Conservation (phyloP, 2,329 filamentous ascomycete species). For the Fusarium setosum region DNA sequence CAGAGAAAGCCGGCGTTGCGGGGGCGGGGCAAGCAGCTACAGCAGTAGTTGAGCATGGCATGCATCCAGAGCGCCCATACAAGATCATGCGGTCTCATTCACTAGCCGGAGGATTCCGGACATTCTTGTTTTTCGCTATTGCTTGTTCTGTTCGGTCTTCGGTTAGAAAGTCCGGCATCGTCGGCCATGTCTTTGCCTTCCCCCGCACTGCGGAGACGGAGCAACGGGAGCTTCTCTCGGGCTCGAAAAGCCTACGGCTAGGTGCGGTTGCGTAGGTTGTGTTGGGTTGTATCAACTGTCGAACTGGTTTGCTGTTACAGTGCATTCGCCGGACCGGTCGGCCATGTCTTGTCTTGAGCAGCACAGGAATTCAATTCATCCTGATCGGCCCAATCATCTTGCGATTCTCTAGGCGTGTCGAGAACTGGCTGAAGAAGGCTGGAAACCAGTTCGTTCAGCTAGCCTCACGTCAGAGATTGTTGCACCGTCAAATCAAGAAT, state of each 20-base stretch:
- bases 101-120: slow-evolving; percentile 29
- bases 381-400: not conserved
- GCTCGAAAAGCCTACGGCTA: slow-evolving; percentile 15
- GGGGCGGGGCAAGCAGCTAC: slow-evolving; percentile 25
- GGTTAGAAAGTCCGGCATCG: slow-evolving; percentile 15
- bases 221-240: slow-evolving; percentile 25
- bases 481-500: not conserved
- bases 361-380: not conserved
- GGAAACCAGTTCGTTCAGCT: not conserved
- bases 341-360: not conserved
- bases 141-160: slow-evolving; percentile 1
- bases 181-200: slow-evolving; percentile 4
- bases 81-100: slow-evolving; percentile 28
- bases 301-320: too few relatives aligned
- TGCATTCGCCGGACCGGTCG: not conserved
- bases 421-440: not conserved
- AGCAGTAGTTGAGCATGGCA: not conserved
- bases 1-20: slow-evolving; percentile 25
- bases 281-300: too few relatives aligned
- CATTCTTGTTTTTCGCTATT: not conserved
- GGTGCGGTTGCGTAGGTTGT: slow-evolving; percentile 3
- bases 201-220: slow-evolving; percentile 34
- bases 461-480: not conserved
- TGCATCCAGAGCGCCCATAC: slow-evolving; percentile 10
- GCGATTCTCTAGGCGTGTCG: too few relatives aligned